Base-by-base conservation (phyloP, 257 asterid genomes). In the Linaria vulgaris region DNA sequence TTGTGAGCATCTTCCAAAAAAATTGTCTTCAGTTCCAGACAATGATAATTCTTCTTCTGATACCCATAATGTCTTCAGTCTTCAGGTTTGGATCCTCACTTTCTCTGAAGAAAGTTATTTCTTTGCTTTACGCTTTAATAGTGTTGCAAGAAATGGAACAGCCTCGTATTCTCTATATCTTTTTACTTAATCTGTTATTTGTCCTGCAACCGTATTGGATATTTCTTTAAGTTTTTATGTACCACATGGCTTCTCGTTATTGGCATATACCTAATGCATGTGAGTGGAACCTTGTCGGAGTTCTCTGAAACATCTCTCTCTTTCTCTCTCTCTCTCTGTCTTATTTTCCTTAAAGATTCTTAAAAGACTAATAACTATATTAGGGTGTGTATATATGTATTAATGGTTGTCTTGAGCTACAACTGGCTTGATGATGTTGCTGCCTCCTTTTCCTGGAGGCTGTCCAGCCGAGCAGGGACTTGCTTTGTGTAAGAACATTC, bases 11-110 rank as follows among this genome's bases (percentile, higher is more conserved):
- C 65, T 60, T 51, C 70, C 63, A 34, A 60, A 66, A 63, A 63
- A 66, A 19, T 52, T 71, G 25, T 52, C 77, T 47, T 67, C 66
- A 23, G 46, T 13, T 16, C 25, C 37, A 12, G 72, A 74, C 43
- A 27, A 51, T 68, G 65, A 65, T 48, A 76, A 77, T 37, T 47
- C 81, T 27, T 45, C 77, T 61, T 65, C 69, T 54, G 48, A 22
- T 58, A 71, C 69, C 63, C 81, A 74, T 66, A 71, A 52, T 27
- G 56, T 41, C 38, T 68, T 53, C 49, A 9, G 27, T 64, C 56
- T 43, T 54, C 87, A 85, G 96, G 96, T 88, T 53, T 41, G 82
- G 58, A 65, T 63, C 66, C 76, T 71, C 50, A 72, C 78, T 44
- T 71, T 68, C 68, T 59, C 58, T 34, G 16, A 46, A 46, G 22